Evolutionary conservation across 2,329 filamentous ascomycete species (phyloP).

Genomic region (Aspergillus persii): DNA sequence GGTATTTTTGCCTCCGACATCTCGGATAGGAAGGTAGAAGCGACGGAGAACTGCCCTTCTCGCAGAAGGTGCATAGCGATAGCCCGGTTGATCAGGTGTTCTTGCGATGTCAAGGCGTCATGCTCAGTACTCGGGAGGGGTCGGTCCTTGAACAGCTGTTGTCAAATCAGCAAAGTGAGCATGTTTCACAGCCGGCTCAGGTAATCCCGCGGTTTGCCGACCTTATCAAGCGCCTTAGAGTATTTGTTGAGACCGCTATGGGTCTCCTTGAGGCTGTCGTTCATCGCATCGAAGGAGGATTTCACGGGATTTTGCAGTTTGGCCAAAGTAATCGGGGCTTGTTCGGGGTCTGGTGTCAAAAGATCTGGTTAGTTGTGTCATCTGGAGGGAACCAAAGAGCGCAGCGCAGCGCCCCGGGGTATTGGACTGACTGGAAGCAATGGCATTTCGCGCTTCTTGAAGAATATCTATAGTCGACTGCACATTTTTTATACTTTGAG

Average conservation of each 20-base stretch:
- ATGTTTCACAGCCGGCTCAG: not conserved
- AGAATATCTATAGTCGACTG: conserved; percentile 80
- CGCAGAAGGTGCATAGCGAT: conserved; percentile 95
- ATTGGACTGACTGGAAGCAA: conserved; percentile 62
- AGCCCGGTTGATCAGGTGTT: conserved; percentile 80
- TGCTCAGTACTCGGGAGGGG: conserved; percentile 73
- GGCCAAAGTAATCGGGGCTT: conserved; percentile 70
- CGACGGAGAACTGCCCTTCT: conserved; percentile 88
- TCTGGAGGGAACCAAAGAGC: not conserved
- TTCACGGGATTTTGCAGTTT: conserved; percentile 86
- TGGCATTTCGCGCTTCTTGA: conserved; percentile 67
- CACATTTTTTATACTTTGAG: conserved; percentile 72
- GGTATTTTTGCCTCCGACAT: conserved; percentile 49
- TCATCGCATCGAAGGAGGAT: conserved; percentile 74
- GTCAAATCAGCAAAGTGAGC: not conserved
- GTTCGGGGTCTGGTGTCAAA: conserved; percentile 58
- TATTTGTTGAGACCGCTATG: conserved; percentile 81
- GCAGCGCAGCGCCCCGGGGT: not conserved
- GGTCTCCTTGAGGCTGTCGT: conserved; percentile 76
- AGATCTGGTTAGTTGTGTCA: not conserved
- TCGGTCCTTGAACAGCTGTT: conserved; percentile 64
- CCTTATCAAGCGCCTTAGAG: conserved; percentile 80
- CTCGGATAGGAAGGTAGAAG: conserved; percentile 79
- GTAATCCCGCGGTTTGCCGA: conserved; percentile 31
- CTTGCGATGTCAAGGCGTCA: conserved; percentile 73